Evolutionary conservation across 768 basidiomycete genomes (phyloP).

Genomic region (Calocybe gangraenosa): DNA sequence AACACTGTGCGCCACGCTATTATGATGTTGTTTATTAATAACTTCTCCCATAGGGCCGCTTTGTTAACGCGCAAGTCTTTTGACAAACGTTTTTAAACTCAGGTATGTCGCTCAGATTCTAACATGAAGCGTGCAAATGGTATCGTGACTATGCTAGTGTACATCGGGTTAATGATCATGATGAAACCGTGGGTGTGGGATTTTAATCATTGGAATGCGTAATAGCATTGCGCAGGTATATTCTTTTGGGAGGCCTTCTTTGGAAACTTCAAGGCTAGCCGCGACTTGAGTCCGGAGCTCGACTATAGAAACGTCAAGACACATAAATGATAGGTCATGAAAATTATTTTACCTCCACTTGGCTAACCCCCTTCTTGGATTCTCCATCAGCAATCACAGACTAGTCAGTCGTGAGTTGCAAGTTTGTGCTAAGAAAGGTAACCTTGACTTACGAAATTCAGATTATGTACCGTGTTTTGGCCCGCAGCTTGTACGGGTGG

Average conservation of each 20-base stretch:
- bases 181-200: slow-evolving; percentile 4
- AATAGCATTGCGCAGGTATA: slow-evolving; percentile 11
- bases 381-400: background rate
- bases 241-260: slow-evolving; percentile 15
- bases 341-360: slow-evolving; percentile 6
- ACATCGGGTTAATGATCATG: background rate
- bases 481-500: slow-evolving; percentile 4
- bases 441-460: slow-evolving; percentile 6
- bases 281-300: slow-evolving; percentile 4
- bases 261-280: slow-evolving; percentile 10
- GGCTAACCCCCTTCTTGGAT: slow-evolving; percentile 2
- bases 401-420: slow-evolving; percentile 2
- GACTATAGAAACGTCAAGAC: slow-evolving; percentile 4
- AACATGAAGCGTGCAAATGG: too few relatives aligned
- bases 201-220: slow-evolving; percentile 10
- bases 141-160: background rate
- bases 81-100: too few relatives aligned
- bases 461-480: slow-evolving; percentile 8
- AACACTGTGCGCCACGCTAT: background rate
- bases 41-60: too few relatives aligned
- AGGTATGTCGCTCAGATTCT: too few relatives aligned
- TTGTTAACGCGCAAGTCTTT: too few relatives aligned
- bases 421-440: background rate
- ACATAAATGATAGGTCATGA: background rate
- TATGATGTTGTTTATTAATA: too few relatives aligned